Base-by-base conservation (phyloP, 305 asterid species). In the Solanum hybrid region DNA sequence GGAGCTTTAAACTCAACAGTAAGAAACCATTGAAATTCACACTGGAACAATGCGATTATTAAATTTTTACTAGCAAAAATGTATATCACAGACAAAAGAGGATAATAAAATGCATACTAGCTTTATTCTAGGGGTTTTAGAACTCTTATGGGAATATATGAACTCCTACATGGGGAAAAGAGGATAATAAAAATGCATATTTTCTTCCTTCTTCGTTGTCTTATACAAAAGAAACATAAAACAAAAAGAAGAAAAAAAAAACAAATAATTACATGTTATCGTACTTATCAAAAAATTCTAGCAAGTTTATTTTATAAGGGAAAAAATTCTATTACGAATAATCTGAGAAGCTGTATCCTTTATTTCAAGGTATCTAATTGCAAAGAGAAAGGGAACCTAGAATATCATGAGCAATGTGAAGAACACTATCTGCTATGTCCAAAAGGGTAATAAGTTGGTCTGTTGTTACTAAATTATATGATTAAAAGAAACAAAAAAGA, bases 1-100 rank as follows among this genome's bases (percentile, higher is more conserved):
- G 88, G 77, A 32, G 45, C 51, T 51, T 84, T 51, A 84, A 51
- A 51, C 75, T 51, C 75, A 22, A 60, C 32, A 85, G 19, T 56
- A 85, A 85, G 88, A 84, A 84, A 84, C 88, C 77, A 85, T 4
- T 85, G 51, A 85, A 56, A 85, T 56, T 85, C 88, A 19, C 36
- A 32, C 34, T 6, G 51, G 51, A 34, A 34, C 12, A 85, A 19
- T 85, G 42, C 24, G 22, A 85, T 17, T 31, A 10, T 31, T 19
- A 60, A 85, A 19, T 36, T 12, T 79, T 37, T 56, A 12, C 27
- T 60, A 56, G n/a, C 76, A 84, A 84, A 31, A 51, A 51, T 31
- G 12, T 51, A 85, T 56, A 85, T 72, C 37, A 60, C 88, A 51
- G 51, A 60, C 22, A 85, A 56, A 82, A 85, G 77, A 85, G 77